Evolutionary conservation across 2,329 filamentous ascomycete species (phyloP).

Genomic region (Aspergillus sp.): DNA sequence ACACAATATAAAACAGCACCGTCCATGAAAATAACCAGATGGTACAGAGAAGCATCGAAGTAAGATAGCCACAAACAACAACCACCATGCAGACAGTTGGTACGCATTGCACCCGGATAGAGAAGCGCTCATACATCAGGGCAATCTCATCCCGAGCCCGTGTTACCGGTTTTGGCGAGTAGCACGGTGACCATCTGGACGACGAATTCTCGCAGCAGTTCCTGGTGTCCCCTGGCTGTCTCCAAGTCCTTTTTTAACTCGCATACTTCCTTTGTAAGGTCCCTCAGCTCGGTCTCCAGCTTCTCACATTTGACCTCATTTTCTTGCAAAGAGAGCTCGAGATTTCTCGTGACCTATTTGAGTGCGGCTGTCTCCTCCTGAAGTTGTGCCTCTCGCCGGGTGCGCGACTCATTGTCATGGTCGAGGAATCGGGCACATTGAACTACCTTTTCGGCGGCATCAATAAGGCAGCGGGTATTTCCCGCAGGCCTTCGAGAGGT

Average conservation of each 20-base stretch:
- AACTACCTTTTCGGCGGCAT: neutral
- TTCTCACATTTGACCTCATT: neutral
- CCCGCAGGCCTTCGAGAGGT: neutral
- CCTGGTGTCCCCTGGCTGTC: neutral
- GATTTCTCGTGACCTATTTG: neutral
- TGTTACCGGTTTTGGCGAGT: neutral
- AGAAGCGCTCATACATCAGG: too few species aligned
- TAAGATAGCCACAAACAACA: too few species aligned
- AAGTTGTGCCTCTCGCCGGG: neutral
- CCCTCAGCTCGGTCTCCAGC: neutral
- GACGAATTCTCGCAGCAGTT: neutral
- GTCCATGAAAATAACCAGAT: too few species aligned
- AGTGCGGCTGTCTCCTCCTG: neutral
- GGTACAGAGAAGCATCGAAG: too few species aligned
- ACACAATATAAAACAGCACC: too few species aligned
- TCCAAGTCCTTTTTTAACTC: neutral
- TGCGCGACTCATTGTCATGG: neutral
- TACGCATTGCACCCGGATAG: too few species aligned
- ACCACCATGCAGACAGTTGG: too few species aligned
- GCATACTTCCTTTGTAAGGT: neutral
- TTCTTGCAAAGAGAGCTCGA: neutral
- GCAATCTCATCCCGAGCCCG: too few species aligned
- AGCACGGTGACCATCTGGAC: neutral
- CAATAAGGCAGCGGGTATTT: neutral
- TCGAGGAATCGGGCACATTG: neutral